Evolutionary conservation across 1,139 yeast genomes (phyloP), one percentile per base, ranked within the genome.

Genomic region (Pichia sp.): DNA sequence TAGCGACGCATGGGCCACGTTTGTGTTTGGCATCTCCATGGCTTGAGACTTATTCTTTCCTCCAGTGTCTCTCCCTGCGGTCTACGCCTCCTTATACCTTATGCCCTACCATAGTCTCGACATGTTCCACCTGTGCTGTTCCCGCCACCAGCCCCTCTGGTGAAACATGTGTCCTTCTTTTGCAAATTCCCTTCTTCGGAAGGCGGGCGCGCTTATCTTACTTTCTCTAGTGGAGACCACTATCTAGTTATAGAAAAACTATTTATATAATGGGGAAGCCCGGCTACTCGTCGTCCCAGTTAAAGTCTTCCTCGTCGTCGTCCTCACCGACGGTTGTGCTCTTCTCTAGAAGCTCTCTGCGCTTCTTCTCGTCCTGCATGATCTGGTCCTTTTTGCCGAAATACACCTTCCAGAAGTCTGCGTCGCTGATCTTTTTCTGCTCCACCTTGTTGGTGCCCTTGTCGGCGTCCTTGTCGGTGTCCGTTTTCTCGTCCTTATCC

Each of bases 321-420:
- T 81, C 85, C 58, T 80, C 87, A 59, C 79, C 86, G 83, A 85
- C 80, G 26, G 75, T 73, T 5, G 67, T 67, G 47, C 73, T 72
- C 57, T 72, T 74, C 31, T 73, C 72, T 52, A 88, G 72, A 49
- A 90, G 72, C 55, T 77, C 77, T 68, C 82, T 85, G 62, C 97
- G 79, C 65, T 81, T 80, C 60, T 76, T 74, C 61, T 90, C 97
- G 61, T 81, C 84, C 34, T 77, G 78, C 47, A 81, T 75, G 49
- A 90, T 80, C 60, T 77, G 76, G 16, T 72, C 70, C 54, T 81
- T 81, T 67, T 80, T 76, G 57, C 72, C 75, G 68, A 82, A 87
- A 70, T 89, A 92, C 49, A 85, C 77, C 49, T 75, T 72, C 98
- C 98, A 92, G 68, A 92, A 92, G 34, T 77, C 74, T 62, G 83